phyloP scores from a whole-genome alignment of 495 filamentous ascomycete species.

The Letharia lupina region DNA sequence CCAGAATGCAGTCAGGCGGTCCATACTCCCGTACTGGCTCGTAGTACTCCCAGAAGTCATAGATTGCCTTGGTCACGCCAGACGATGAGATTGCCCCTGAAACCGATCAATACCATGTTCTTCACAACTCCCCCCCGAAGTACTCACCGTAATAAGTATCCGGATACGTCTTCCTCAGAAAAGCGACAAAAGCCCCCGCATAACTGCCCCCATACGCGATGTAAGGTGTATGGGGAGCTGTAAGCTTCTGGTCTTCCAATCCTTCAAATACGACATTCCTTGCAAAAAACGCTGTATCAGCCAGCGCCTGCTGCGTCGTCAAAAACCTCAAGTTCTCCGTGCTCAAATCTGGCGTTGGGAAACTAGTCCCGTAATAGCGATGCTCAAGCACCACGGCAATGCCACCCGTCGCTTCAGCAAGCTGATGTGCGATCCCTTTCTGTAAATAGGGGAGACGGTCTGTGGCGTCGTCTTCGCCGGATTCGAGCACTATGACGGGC shows the following conservation, averaged over 20 bases:
- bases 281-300: constrained; percentile 66
- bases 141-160: constrained; percentile 52
- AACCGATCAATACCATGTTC: not conserved
- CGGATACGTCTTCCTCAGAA: constrained; percentile 60
- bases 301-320: constrained; percentile 65
- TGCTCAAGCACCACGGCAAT: constrained; percentile 72
- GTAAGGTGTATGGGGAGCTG: constrained; percentile 49
- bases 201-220: constrained; percentile 71
- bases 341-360: constrained; percentile 49
- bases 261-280: constrained; percentile 55
- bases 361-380: constrained; percentile 61
- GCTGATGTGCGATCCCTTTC: constrained; percentile 57
- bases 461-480: constrained; percentile 53
- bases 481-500: constrained; percentile 60
- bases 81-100: constrained; percentile 56
- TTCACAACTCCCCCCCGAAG: not conserved
- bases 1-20: constrained; percentile 45
- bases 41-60: constrained; percentile 64
- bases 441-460: constrained; percentile 56
- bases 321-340: constrained; percentile 62
- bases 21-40: constrained; percentile 54
- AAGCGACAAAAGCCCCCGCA: constrained; percentile 62
- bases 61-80: constrained; percentile 61
- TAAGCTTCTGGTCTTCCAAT: constrained; percentile 53
- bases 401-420: constrained; percentile 55